Evolutionary conservation across 164 flowering plant species (phyloP).

Genomic region (Vitis labrusca): DNA sequence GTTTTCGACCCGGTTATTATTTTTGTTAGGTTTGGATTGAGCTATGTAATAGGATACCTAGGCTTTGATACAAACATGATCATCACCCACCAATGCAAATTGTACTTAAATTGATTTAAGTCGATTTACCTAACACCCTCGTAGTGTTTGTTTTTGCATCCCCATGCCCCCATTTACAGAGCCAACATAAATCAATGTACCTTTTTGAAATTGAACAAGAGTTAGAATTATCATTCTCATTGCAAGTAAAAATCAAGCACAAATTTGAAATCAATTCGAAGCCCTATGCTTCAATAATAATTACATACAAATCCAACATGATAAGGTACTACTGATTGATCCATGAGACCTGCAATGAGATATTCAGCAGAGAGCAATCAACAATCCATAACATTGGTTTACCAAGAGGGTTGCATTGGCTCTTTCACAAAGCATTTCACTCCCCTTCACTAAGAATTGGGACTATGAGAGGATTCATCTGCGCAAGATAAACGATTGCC

Average conservation of each 20-base stretch:
- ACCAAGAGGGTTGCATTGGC: neutral
- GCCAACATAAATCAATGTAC: neutral
- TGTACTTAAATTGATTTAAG: too few relatives aligned
- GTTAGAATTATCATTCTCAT: neutral
- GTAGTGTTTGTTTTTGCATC: too few relatives aligned
- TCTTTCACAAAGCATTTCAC: conserved; percentile 20
- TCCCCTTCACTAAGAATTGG: conserved; percentile 56
- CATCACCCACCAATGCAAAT: too few relatives aligned
- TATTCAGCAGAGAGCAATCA: neutral
- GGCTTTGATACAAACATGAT: too few relatives aligned
- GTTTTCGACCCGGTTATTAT: too few relatives aligned
- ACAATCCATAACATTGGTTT: conserved; percentile 7
- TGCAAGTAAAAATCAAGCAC: neutral
- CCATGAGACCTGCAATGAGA: neutral
- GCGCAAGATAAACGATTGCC: conserved; percentile 54
- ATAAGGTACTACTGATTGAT: conserved; percentile 1
- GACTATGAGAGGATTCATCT: conserved; percentile 61
- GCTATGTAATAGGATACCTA: too few relatives aligned
- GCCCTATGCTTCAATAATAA: conserved; percentile 7
- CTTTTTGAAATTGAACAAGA: conserved; percentile 6
- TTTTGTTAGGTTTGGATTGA: too few relatives aligned
- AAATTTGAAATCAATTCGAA: neutral
- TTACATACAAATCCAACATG: conserved; percentile 15
- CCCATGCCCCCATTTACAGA: too few relatives aligned
- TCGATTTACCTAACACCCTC: too few relatives aligned